These are phyloP conservation scores for Vigna trinervia DNA, from an alignment of 306 rosid species.

Conservation along the genomic window DNA sequence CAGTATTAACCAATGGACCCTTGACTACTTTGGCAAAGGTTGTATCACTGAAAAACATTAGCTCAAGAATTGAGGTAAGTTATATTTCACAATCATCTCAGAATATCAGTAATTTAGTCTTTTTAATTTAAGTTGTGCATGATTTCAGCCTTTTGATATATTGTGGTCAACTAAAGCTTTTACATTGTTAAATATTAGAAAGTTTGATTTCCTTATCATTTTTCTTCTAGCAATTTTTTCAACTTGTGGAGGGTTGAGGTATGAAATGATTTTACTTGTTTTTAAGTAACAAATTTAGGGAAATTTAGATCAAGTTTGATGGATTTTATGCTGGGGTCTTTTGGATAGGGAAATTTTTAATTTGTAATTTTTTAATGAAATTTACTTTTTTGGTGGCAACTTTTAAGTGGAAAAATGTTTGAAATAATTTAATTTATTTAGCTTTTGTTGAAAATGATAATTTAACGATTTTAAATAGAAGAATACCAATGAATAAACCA, in stretches of 20 bases:
- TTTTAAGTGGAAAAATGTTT: not conserved
- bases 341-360: not conserved
- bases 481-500: not conserved
- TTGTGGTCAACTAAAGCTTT: not conserved
- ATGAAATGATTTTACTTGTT: not conserved
- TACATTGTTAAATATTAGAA: not conserved
- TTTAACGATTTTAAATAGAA: not conserved
- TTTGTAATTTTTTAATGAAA: not conserved
- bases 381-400: not conserved
- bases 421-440: not conserved
- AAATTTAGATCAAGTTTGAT: not conserved
- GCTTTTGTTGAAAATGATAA: not conserved
- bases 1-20: slow-evolving; percentile 91
- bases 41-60: slow-evolving; percentile 51
- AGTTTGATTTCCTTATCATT: not conserved
- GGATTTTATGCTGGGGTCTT: not conserved
- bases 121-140: not conserved
- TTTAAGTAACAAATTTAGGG: not conserved
- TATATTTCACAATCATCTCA: not conserved
- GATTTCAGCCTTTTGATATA: not conserved
- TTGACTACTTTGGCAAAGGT: slow-evolving; percentile 85
- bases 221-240: not conserved
- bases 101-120: not conserved
- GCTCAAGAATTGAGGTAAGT: slow-evolving; percentile 71
- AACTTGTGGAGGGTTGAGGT: not conserved